These are phyloP conservation scores for Penicillium coprophilum DNA, from an alignment of 495 filamentous ascomycete species.

Conservation along the genomic window DNA sequence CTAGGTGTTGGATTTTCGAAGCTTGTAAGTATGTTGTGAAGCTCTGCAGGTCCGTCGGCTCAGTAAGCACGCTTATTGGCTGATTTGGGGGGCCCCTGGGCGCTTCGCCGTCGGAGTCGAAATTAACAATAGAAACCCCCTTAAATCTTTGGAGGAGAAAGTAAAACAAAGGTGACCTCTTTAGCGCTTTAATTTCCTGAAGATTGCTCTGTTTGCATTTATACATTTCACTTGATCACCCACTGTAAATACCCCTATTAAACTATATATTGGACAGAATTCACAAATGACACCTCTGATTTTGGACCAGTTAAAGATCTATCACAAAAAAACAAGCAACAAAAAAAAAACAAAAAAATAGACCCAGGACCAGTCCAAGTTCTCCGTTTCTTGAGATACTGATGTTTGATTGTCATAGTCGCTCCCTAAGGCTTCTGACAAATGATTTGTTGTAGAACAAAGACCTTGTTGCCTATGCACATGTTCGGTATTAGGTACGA, in stretches of 20 bases:
- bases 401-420: no score
- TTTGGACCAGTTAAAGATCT: no score
- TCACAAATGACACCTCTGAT: no score
- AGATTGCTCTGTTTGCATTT: slow-evolving; percentile 1
- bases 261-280: background rate
- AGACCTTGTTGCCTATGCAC: no score
- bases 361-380: no score
- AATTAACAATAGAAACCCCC: background rate
- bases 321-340: background rate
- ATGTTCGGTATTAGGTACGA: no score
- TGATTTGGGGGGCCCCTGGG: slow-evolving; percentile 6
- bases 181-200: slow-evolving; percentile 3
- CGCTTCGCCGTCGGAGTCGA: slow-evolving; percentile 14
- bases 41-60: slow-evolving; percentile 18
- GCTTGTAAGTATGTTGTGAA: slow-evolving; percentile 16
- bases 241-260: background rate
- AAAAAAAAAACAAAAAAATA: background rate
- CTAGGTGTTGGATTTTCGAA: background rate
- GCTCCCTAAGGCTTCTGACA: no score
- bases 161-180: background rate
- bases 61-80: slow-evolving; percentile 8
- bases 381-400: no score
- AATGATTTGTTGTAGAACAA: no score
- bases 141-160: background rate
- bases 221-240: background rate